Evolutionary conservation across 2,329 filamentous ascomycete genomes (phyloP).

Genomic region (Leptographium radiaticola): DNA sequence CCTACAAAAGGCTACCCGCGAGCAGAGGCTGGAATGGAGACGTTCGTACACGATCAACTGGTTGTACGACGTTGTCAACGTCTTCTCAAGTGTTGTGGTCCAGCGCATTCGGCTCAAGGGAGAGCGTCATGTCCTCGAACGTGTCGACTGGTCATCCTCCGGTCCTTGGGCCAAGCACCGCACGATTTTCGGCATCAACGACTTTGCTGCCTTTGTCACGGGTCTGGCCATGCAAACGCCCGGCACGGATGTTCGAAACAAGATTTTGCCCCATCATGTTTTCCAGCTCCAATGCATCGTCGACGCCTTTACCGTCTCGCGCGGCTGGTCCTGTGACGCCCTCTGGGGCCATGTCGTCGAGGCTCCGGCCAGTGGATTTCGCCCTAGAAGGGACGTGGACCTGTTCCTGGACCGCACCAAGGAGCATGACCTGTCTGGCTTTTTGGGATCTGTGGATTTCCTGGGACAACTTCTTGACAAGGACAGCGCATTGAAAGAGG

Average conservation of each 20-base stretch:
- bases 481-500: slow-evolving; percentile 13
- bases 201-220: slow-evolving; percentile 31
- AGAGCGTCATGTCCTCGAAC: slow-evolving; percentile 20
- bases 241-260: slow-evolving; percentile 21
- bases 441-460: slow-evolving; percentile 17
- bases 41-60: slow-evolving; percentile 35
- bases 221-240: slow-evolving; percentile 31
- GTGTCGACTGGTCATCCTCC: slow-evolving; percentile 26
- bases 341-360: slow-evolving; percentile 22
- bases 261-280: slow-evolving; percentile 32
- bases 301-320: slow-evolving; percentile 30
- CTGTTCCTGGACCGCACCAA: slow-evolving; percentile 26
- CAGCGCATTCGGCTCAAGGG: slow-evolving; percentile 22
- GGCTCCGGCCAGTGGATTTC: slow-evolving; percentile 21
- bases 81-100: slow-evolving; percentile 26
- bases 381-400: slow-evolving; percentile 26
- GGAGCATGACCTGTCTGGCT: slow-evolving; percentile 17
- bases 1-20: slow-evolving; percentile 21
- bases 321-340: slow-evolving; percentile 25
- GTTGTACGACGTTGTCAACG: slow-evolving; percentile 37
- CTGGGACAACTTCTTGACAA: slow-evolving; percentile 19
- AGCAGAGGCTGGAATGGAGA: slow-evolving; percentile 30
- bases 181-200: slow-evolving; percentile 28
- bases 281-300: slow-evolving; percentile 38
- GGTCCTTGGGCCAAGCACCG: slow-evolving; percentile 25